Conservation (phyloP, 345 rosid genomes). For the Garcia nutans region DNA sequence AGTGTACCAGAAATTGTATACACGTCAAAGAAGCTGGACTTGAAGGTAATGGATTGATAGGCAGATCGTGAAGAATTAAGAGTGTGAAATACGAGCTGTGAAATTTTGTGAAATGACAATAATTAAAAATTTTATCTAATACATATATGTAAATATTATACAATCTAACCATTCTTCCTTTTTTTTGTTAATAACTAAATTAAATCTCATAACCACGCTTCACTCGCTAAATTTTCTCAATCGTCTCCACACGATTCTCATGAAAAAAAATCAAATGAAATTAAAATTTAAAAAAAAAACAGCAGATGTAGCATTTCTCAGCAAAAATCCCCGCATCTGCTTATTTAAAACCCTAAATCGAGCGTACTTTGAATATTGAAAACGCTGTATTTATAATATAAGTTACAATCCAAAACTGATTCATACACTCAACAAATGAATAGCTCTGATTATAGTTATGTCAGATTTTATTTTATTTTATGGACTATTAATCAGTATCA, state of each 20-base stretch:
- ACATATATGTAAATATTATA: not conserved
- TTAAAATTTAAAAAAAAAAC: too few relatives aligned
- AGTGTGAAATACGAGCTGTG: slow-evolving; percentile 63
- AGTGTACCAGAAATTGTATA: slow-evolving; percentile 50
- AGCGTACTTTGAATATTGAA: not conserved
- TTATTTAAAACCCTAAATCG: slow-evolving; percentile 4
- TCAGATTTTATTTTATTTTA: too few relatives aligned
- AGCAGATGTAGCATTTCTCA: not conserved
- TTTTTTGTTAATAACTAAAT: not conserved
- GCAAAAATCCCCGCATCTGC: not conserved
- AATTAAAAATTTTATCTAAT: not conserved
- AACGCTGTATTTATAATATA: too few relatives aligned
- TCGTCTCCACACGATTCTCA: not conserved
- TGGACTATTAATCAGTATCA: not conserved
- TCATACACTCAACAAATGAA: not conserved
- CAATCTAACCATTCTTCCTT: not conserved
- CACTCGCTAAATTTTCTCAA: not conserved
- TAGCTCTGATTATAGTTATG: not conserved
- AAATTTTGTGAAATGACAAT: not conserved
- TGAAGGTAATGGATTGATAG: slow-evolving; percentile 57
- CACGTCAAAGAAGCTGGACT: slow-evolving; percentile 63
- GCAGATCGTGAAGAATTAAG: slow-evolving; percentile 85
- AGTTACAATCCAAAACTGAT: not conserved
- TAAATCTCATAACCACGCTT: not conserved
- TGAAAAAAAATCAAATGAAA: not conserved